Base-by-base conservation (phyloP, 495 filamentous ascomycete genomes). In the Cercophora samala region DNA sequence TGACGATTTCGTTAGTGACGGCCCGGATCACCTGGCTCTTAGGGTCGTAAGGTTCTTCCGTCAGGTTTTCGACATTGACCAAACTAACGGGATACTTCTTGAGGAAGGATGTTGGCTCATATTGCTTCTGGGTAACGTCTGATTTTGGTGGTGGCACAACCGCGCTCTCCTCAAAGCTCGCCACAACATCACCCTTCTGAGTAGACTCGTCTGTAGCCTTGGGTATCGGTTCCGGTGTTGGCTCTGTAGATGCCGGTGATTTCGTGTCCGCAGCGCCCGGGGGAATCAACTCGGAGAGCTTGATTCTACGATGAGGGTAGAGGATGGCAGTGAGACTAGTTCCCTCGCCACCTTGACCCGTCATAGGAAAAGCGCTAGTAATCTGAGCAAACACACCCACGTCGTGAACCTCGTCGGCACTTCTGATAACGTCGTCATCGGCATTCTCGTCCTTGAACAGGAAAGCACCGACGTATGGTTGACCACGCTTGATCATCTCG, bases 311-410 rank as follows among this genome's bases (percentile, higher is more conserved):
- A 73, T 99, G 96, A 5, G 96, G 96, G 74, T 98, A 99, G 22
- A 99, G 83, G 46, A 98, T 93, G 26, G 92, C 91, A 1, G 93
- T 97, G 63, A 98, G 83, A 64, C 90, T 89, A 13, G 83, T 84
- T 1, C 37, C 37, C 37, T 46, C 37, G 25, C 88, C 91, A 69
- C 89, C 87, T 17, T 65, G 62, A 8, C 64, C 37, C 56, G 66
- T 76, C 58, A 93, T 88, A 24, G 94, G 93, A 66, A 97, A 98
- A 8, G 91, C 91, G 68, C 93, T 97, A 1, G 96, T 98, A 66
- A 99, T 90, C 74, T 99, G 96, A 37, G 95, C 96, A 75, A 99
- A 99, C 3, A 97, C 94, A 62, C 96, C 96, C 37, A 93, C 90
- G 71, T 97, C 92, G 76, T 98, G 90, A 9, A 99, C 93, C 60